Evolutionary conservation across 805 yeast genomes (phyloP).

Genomic region (Hanseniaspora guilliermondii): DNA sequence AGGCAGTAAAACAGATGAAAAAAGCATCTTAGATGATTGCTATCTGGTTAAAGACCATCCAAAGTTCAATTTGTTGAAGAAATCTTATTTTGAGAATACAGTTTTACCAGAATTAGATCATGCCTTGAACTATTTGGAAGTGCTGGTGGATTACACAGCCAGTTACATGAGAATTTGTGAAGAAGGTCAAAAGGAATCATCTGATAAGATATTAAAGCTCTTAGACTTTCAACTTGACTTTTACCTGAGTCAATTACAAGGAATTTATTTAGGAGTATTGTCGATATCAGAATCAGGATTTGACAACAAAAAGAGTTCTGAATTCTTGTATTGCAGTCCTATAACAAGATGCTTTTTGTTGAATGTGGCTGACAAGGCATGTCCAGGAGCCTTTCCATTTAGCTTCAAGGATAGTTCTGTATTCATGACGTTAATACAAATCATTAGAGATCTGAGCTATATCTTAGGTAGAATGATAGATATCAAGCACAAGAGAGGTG

Average conservation of each 20-base stretch:
- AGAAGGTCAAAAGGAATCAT: not conserved
- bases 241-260: conserved; percentile 7
- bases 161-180: not conserved
- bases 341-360: conserved; percentile 6
- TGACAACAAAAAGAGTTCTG: not conserved
- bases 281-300: conserved; percentile 10
- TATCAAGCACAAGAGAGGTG: not conserved
- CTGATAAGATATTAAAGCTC: not conserved
- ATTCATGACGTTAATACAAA: not conserved
- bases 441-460: not conserved
- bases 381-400: conserved; percentile 8
- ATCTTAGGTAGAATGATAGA: not conserved
- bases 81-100: conserved; percentile 9
- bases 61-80: not conserved
- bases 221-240: conserved; percentile 8
- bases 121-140: conserved; percentile 7
- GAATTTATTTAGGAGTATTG: not conserved
- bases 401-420: not conserved
- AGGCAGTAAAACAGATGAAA: not conserved
- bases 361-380: conserved; percentile 5
- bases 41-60: conserved; percentile 3
- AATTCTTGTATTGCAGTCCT: conserved; percentile 4
- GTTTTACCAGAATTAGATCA: conserved; percentile 9
- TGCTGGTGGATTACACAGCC: conserved; percentile 1
- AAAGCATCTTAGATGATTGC: conserved; percentile 1